These are phyloP conservation scores for Cyathus striatus DNA, from an alignment of 768 basidiomycete species.

Conservation along the genomic window DNA sequence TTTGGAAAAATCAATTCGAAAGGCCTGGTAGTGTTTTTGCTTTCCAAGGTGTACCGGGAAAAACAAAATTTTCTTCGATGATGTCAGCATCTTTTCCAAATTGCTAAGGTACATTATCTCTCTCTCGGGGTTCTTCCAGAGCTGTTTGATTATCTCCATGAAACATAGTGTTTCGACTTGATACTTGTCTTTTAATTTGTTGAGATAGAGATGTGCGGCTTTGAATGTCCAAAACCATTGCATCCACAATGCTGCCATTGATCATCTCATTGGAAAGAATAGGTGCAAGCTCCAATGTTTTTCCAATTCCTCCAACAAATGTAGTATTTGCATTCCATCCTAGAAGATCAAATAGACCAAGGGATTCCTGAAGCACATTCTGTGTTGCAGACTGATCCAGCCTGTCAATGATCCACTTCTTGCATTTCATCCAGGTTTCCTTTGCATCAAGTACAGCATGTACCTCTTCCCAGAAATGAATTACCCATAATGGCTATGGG, in stretches of 20 bases:
- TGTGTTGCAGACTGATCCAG: background rate
- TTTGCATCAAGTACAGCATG: background rate
- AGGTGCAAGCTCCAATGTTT: background rate
- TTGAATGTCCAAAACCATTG: background rate
- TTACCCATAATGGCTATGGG: background rate
- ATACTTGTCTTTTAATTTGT: background rate
- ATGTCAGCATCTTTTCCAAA: background rate
- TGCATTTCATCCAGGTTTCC: background rate
- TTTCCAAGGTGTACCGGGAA: background rate
- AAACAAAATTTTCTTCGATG: background rate
- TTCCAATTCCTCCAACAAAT: background rate
- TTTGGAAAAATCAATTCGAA: background rate
- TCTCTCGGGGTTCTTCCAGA: background rate
- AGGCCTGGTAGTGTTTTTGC: background rate
- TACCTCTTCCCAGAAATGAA: background rate
- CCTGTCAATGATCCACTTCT: background rate
- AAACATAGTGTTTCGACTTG: background rate
- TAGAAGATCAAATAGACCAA: background rate
- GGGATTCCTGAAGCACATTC: background rate
- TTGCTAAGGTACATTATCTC: background rate
- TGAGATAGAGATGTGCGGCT: background rate
- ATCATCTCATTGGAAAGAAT: background rate
- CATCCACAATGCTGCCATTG: background rate
- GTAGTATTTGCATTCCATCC: background rate
- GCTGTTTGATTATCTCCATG: background rate